A percentile compares a stretch with the other conserved stretches of the same genome.
Conservation (phyloP, 2,329 filamentous ascomycete species). For the Bipolaris victoriae region DNA sequence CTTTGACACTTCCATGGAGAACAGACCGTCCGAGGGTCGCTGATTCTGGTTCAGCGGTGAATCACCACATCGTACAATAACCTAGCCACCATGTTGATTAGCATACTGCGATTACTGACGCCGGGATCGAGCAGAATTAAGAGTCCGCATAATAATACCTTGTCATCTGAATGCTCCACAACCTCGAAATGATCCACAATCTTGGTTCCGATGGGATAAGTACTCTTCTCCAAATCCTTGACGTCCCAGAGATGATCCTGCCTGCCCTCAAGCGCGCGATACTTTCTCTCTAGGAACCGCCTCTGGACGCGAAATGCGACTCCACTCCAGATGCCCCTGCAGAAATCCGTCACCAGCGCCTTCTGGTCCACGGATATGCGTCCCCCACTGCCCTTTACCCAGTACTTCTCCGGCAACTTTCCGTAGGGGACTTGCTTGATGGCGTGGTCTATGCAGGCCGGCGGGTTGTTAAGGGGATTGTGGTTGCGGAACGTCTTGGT, state of each 20-base stretch:
- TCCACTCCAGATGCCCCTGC: conserved; percentile 48
- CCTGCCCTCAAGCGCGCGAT: conserved; percentile 38
- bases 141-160: conserved; percentile 28
- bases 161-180: conserved; percentile 43
- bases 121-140: too few relatives aligned
- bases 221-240: conserved; percentile 39
- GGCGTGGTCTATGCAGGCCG: conserved; percentile 47
- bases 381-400: conserved; percentile 15
- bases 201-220: conserved; percentile 45
- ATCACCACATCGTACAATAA: conserved; percentile 49
- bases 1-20: conserved; percentile 49
- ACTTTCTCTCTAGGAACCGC: conserved; percentile 45
- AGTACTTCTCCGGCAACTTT: conserved; percentile 37
- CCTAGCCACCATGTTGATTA: conserved; percentile 28
- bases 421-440: conserved; percentile 45
- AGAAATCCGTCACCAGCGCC: conserved; percentile 46
- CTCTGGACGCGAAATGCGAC: conserved; percentile 47
- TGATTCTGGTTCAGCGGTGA: conserved; percentile 39
- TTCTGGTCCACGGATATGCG: conserved; percentile 35
- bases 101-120: neutral
- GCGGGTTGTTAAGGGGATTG: conserved; percentile 45
- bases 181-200: conserved; percentile 53
- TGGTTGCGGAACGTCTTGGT: conserved; percentile 30
- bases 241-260: conserved; percentile 46
- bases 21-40: conserved; percentile 46